phyloP scores from a whole-genome alignment of 352 stramenopile species.

The Phytophthora foliorum region DNA sequence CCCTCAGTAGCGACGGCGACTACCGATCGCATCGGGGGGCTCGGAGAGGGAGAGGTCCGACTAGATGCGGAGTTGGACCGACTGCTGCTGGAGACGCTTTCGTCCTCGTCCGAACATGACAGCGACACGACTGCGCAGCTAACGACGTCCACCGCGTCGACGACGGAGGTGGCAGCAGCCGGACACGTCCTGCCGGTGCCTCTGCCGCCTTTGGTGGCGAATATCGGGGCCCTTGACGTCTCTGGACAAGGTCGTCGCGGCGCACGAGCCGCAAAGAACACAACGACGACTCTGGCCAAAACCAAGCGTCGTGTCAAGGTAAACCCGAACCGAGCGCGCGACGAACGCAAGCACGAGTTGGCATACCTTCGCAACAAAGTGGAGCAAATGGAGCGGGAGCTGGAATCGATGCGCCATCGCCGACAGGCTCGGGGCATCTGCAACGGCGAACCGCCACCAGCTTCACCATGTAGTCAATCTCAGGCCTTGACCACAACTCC shows the following conservation, averaged over 20 bases:
- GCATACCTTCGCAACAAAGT: conserved; percentile 46
- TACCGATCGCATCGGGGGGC: neutral
- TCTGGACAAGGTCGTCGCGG: conserved; percentile 5
- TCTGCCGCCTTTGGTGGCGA: conserved; percentile 13
- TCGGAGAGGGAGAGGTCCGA: conserved; percentile 21
- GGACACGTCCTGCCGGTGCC: conserved; percentile 12
- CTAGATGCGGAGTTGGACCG: conserved; percentile 37
- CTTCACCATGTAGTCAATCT: neutral
- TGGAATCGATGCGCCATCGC: conserved; percentile 31
- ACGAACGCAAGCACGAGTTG: conserved; percentile 46
- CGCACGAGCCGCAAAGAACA: conserved; percentile 11
- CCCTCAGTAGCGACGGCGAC: neutral
- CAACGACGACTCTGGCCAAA: conserved; percentile 26
- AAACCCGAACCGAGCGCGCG: conserved; percentile 43
- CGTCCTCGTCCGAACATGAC: conserved; percentile 30
- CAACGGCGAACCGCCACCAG: conserved; percentile 13
- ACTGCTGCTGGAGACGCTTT: conserved; percentile 36
- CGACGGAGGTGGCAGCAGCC: neutral
- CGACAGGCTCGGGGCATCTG: conserved; percentile 10
- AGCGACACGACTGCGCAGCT: conserved; percentile 6
- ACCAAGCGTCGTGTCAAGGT: conserved; percentile 40
- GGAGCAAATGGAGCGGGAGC: conserved; percentile 42
- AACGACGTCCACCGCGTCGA: conserved; percentile 3
- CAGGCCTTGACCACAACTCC: conserved; percentile 5
- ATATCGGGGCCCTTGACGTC: conserved; percentile 8